Conservation (phyloP, 1,284 basidiomycete species). For the Malassezia globosa region DNA sequence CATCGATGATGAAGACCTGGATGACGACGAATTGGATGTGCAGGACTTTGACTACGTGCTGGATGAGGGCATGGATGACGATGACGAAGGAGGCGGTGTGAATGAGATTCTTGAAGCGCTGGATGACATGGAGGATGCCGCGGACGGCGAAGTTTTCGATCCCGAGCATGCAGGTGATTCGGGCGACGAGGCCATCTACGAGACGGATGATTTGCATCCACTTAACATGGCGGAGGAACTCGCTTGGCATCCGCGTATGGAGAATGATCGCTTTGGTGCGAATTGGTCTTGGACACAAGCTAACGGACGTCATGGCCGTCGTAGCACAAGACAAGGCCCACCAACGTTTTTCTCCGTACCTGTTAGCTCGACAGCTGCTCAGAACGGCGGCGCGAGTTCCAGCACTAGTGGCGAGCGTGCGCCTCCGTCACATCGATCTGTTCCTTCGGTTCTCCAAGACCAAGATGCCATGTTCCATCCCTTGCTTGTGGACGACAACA, state of each 20-base stretch:
- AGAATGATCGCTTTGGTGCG: conserved; percentile 42
- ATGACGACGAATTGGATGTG: conserved; percentile 20
- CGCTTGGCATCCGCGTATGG: conserved; percentile 11
- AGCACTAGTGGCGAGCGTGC: no score
- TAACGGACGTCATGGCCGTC: no score
- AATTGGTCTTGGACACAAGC: conserved; percentile 40
- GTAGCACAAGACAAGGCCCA: no score
- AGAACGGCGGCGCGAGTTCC: no score
- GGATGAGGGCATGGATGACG: conserved; percentile 48
- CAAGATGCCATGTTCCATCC: conserved; percentile 54
- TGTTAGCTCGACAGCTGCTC: background rate
- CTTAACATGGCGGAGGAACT: conserved; percentile 33
- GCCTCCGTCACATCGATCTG: background rate
- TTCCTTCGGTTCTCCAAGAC: background rate
- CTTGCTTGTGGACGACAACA: conserved; percentile 57
- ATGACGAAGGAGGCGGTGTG: conserved; percentile 16
- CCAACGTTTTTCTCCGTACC: conserved; percentile 28
- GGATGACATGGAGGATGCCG: conserved; percentile 10
- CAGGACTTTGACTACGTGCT: conserved; percentile 55
- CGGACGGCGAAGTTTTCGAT: conserved; percentile 22
- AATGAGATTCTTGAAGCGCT: conserved; percentile 16
- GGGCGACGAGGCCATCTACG: conserved; percentile 24
- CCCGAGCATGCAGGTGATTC: conserved; percentile 12
- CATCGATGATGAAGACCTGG: conserved; percentile 53
- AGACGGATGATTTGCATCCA: conserved; percentile 29